These are phyloP conservation scores for Brassica balearica DNA, from an alignment of 441 rosid genomes.

Conservation along the genomic window DNA sequence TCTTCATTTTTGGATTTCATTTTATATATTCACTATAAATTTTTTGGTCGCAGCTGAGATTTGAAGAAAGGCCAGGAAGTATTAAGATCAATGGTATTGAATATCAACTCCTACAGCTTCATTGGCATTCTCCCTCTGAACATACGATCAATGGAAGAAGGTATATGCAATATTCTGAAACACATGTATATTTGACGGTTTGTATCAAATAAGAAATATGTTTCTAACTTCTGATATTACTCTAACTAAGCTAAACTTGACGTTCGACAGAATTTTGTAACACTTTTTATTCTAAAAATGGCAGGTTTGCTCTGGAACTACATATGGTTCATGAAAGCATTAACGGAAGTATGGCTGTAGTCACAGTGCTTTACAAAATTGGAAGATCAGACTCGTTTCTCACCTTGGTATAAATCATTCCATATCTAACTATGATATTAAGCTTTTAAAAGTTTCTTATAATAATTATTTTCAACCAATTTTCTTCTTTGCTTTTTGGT, in stretches of 20 bases:
- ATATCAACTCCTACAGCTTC: conserved; percentile 63
- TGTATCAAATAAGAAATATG: neutral
- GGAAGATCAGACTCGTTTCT: conserved; percentile 76
- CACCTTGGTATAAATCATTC: conserved; percentile 44
- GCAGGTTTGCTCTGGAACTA: conserved; percentile 64
- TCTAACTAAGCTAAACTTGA: conserved; percentile 1
- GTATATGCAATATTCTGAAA: conserved; percentile 39
- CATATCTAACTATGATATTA: neutral
- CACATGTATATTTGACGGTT: conserved; percentile 1
- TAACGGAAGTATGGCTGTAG: conserved; percentile 63
- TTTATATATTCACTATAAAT: neutral
- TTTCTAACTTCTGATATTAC: neutral
- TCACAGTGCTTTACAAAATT: conserved; percentile 65
- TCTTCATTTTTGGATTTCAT: neutral
- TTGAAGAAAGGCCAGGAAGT: conserved; percentile 64
- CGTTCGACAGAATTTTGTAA: neutral
- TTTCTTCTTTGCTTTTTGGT: conserved; percentile 1
- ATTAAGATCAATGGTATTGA: conserved; percentile 57
- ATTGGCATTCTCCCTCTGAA: conserved; percentile 90
- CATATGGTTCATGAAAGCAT: conserved; percentile 77
- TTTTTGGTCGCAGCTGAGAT: conserved; percentile 54
- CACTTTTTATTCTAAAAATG: neutral
- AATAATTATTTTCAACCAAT: neutral
- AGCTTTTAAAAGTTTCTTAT: neutral
- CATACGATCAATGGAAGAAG: conserved; percentile 68